A percentile compares a stretch with the other conserved stretches of the same genome.
These are phyloP conservation scores for Malus orientalis DNA, from an alignment of 306 rosid species.

Conservation along the genomic window DNA sequence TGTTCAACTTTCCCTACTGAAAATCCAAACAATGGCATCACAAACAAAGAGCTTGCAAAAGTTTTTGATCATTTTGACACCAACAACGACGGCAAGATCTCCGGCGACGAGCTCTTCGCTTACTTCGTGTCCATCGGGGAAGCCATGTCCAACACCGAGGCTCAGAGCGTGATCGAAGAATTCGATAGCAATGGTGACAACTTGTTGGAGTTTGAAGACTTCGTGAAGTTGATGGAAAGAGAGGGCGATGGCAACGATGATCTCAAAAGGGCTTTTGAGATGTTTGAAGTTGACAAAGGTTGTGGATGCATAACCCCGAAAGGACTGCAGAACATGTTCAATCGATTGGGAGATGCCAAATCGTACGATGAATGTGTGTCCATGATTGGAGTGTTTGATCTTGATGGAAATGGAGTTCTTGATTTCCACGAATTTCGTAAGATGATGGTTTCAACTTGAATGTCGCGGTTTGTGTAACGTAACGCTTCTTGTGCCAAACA, in stretches of 20 bases:
- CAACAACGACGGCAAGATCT: constrained; percentile 49
- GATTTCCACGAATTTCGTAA: constrained; percentile 49
- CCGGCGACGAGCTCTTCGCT: constrained; percentile 34
- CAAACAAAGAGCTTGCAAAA: constrained; percentile 5
- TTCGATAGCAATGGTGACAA: constrained; percentile 37
- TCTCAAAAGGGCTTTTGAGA: constrained; percentile 39
- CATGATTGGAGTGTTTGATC: constrained; percentile 53
- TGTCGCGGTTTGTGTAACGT: not conserved
- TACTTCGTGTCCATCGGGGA: constrained; percentile 42
- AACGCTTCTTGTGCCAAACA: not conserved
- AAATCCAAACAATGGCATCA: not conserved
- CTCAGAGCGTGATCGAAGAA: constrained; percentile 30
- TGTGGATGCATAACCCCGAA: constrained; percentile 39
- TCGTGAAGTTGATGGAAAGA: constrained; percentile 19
- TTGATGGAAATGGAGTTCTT: constrained; percentile 50
- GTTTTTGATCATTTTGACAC: constrained; percentile 44
- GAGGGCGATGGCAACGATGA: constrained; percentile 17
- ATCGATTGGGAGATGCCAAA: constrained; percentile 37
- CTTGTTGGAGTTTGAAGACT: constrained; percentile 38
- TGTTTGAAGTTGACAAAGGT: constrained; percentile 52
- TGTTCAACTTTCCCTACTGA: not conserved
- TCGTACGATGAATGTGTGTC: constrained; percentile 40
- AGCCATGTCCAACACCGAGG: constrained; percentile 20
- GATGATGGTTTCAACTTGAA: constrained; percentile 29
- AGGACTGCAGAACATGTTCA: constrained; percentile 46